These are phyloP conservation scores for Niebla homalea DNA, from an alignment of 495 filamentous ascomycete genomes.

Conservation along the genomic window DNA sequence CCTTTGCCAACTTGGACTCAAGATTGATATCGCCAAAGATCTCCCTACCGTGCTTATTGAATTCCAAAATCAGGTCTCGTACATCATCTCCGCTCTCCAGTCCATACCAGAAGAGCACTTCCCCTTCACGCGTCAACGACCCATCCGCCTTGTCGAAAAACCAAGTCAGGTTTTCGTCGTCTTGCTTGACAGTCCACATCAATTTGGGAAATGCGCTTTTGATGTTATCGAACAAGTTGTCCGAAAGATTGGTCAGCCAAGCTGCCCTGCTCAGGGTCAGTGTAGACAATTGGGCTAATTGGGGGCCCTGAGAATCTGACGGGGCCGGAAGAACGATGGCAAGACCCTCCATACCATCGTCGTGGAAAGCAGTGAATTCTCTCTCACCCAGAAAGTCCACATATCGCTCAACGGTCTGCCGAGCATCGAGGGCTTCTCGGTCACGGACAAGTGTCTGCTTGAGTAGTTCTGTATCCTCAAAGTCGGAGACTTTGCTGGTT, in stretches of 20 bases:
- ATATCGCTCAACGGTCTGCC: conserved; percentile 74
- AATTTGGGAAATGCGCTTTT: conserved; percentile 87
- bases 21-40: conserved; percentile 90
- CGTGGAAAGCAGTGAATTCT: conserved; percentile 87
- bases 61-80: conserved; percentile 75
- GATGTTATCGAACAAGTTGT: conserved; percentile 88
- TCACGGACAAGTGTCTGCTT: conserved; percentile 78
- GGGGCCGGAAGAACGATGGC: conserved; percentile 74
- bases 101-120: conserved; percentile 96
- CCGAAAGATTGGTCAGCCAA: conserved; percentile 92
- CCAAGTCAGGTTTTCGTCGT: conserved; percentile 96
- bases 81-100: conserved; percentile 77
- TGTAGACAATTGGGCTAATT: conserved; percentile 69
- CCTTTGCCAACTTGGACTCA: conserved; percentile 67
- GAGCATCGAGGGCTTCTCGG: conserved; percentile 71
- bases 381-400: conserved; percentile 60
- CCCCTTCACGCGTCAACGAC: conserved; percentile 67
- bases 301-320: conserved; percentile 25
- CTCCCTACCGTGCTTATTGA: conserved; percentile 65
- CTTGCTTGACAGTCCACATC: conserved; percentile 92
- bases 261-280: conserved; percentile 92
- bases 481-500: conserved; percentile 59
- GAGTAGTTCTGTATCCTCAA: conserved; percentile 61
- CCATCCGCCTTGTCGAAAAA: conserved; percentile 97
- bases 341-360: conserved; percentile 90